Evolutionary conservation across 2,329 filamentous ascomycete species (phyloP), one percentile per base, ranked within the genome.

Genomic region (Reticulascus tulasneorum): DNA sequence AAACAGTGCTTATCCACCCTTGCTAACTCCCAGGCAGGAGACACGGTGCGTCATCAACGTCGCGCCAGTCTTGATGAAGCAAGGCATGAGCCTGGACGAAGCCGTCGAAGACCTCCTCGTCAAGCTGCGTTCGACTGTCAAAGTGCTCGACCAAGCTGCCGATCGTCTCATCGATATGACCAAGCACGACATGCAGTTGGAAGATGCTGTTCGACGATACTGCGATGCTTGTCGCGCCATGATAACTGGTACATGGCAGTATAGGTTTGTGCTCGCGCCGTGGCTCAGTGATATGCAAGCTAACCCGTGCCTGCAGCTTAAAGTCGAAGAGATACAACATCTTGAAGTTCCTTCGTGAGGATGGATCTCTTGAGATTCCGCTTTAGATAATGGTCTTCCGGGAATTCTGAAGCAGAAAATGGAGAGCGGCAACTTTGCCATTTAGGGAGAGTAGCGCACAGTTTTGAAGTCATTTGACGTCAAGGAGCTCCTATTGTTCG

Each of bases 261-360:
- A 59, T 44, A 56, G 54, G 59, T 60, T 35, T 30, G 58, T 47
- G 24, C 29, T 19, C 17, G 12, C 21, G 17, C 17, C 10, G 16
- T 19, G 2, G 11, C 9, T 23, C 15, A 18, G 13, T 40, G 16
- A n/a, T 12, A 27, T 21, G 33, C 29, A 27, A 20, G 23, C 45
- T 51, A 23, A 54, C 28, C 10, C n/a, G 10, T 24, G n/a, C n/a
- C n/a, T n/a, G 7, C 18, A 62, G 59, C 4, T 40, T 58, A 26
- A 49, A 49, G 26, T 62, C 59, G 9, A 51, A 51, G 15, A 49
- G 60, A 23, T 62, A 63, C 38, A 53, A 47, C 18, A 37, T 63
- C 13, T 45, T 41, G 4, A 48, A 52, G 26, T 52, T 55, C 28
- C 34, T 55, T 19, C 48, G 49, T 26, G 38, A 53, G 22, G 56